Conservation (phyloP, 192 early-diverging fungal species). For the Coemansia sp. region DNA sequence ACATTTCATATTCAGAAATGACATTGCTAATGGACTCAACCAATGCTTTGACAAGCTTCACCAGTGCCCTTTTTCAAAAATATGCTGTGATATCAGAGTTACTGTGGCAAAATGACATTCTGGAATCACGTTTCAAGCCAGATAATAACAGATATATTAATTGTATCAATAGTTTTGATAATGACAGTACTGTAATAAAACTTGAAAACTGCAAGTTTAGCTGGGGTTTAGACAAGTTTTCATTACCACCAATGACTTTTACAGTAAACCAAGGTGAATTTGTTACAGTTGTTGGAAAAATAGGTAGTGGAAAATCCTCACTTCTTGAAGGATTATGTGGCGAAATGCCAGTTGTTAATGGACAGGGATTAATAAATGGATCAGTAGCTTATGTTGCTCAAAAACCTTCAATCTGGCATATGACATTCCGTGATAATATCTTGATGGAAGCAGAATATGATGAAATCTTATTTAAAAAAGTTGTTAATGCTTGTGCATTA, state of each 20-base stretch:
- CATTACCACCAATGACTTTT: slow-evolving; percentile 6
- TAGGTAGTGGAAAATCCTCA: slow-evolving; percentile 60
- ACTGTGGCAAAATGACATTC: slow-evolving; percentile 8
- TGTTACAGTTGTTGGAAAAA: slow-evolving; percentile 52
- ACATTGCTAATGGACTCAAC: neutral
- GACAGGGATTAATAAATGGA: slow-evolving; percentile 67
- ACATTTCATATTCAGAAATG: neutral
- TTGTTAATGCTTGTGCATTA: slow-evolving; percentile 33
- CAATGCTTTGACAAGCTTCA: neutral
- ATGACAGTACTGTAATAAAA: neutral
- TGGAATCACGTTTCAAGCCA: slow-evolving; percentile 4
- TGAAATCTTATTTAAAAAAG: slow-evolving; percentile 12
- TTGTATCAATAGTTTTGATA: neutral
- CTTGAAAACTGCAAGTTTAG: slow-evolving; percentile 18
- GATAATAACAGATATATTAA: slow-evolving; percentile 1
- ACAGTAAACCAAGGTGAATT: slow-evolving; percentile 17
- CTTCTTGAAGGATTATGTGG: slow-evolving; percentile 57
- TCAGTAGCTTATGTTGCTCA: slow-evolving; percentile 37
- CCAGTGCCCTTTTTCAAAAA: neutral
- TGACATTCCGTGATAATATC: slow-evolving; percentile 44
- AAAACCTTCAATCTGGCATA: slow-evolving; percentile 45
- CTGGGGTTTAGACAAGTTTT: slow-evolving; percentile 31
- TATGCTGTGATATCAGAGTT: neutral
- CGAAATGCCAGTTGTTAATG: slow-evolving; percentile 77
- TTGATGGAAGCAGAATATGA: slow-evolving; percentile 29